A percentile compares a stretch with the other conserved stretches of the same genome.
phyloP scores from a whole-genome alignment of 192 early-diverging fungal species.

The Rhizophagus sp. region DNA sequence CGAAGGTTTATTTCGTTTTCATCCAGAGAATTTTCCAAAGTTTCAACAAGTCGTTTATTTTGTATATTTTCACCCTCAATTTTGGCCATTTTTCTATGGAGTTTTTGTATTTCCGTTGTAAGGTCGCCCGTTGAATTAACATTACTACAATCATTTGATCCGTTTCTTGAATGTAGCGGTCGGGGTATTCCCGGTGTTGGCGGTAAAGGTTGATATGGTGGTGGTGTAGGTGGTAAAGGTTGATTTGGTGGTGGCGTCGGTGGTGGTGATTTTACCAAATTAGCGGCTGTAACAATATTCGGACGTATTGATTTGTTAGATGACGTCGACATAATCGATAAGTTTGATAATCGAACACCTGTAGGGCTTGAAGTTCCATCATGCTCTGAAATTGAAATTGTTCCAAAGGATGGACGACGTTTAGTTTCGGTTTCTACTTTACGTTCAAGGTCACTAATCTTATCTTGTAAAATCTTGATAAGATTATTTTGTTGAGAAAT shows the following conservation, averaged over 20 bases:
- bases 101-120: conserved; percentile 29
- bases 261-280: neutral
- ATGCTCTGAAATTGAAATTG: neutral
- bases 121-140: neutral
- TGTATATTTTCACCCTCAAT: conserved; percentile 41
- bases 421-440: neutral
- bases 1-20: conserved; percentile 45
- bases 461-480: conserved; percentile 22
- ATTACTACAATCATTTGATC: neutral
- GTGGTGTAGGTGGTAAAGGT: conserved; percentile 24
- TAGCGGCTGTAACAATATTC: neutral
- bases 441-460: conserved; percentile 19
- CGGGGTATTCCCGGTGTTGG: conserved; percentile 10
- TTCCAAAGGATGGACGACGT: neutral
- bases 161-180: neutral
- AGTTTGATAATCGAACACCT: neutral
- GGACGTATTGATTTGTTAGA: neutral
- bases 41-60: conserved; percentile 32
- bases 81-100: conserved; percentile 39
- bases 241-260: conserved; percentile 21
- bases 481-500: conserved; percentile 3
- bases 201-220: conserved; percentile 31
- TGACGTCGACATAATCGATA: conserved; percentile 2
- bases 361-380: neutral
- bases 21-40: conserved; percentile 45